Conservation (phyloP, 345 rosid genomes). For the Pistacia atlantica region DNA sequence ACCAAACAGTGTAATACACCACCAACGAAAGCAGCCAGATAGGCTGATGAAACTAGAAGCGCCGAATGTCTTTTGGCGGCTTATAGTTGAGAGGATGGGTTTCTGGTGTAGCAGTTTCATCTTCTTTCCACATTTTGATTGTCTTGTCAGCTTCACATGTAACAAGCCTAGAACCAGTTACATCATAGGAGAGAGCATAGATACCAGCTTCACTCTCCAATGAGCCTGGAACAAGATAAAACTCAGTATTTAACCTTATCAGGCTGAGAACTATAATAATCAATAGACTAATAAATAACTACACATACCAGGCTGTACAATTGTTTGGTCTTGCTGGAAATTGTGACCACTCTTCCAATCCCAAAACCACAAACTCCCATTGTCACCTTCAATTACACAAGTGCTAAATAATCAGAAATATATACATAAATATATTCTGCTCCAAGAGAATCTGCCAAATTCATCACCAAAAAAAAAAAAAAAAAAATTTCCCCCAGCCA, state of each 20-base stretch:
- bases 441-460: background rate
- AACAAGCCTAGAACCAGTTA: constrained; percentile 83
- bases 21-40: background rate
- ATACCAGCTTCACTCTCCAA: constrained; percentile 99
- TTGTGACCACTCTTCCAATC: constrained; percentile 99
- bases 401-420: constrained; percentile 6
- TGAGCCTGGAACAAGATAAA: constrained; percentile 57
- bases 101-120: constrained; percentile 86
- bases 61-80: constrained; percentile 96
- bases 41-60: constrained; percentile 49
- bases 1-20: background rate
- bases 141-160: constrained; percentile 97
- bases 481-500: background rate
- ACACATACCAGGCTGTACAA: constrained; percentile 88
- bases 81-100: constrained; percentile 93
- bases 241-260: background rate
- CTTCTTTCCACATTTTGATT: constrained; percentile 99
- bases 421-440: background rate
- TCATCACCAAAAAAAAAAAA: background rate
- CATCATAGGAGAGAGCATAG: constrained; percentile 74
- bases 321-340: constrained; percentile 94
- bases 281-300: background rate
- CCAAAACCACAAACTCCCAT: constrained; percentile 99
- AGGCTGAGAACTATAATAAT: background rate
- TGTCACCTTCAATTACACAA: constrained; percentile 64